Evolutionary conservation across 108 stramenopile species (phyloP).

Genomic region (Bacterosira constricta): DNA sequence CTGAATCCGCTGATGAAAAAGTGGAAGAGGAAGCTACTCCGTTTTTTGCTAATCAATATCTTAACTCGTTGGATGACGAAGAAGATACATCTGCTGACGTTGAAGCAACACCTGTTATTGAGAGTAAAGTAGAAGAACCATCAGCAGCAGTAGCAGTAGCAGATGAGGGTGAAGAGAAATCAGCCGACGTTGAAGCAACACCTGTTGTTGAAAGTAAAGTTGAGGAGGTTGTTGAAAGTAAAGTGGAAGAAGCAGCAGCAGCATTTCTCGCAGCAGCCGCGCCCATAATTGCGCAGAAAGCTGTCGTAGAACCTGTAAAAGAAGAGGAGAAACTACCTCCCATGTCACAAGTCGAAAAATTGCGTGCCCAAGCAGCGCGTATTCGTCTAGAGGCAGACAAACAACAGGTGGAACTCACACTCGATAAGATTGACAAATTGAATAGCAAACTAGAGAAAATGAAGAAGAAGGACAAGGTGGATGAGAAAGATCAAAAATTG

Average conservation of each 20-base stretch:
- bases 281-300: too few relatives aligned
- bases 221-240: too few relatives aligned
- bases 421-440: conserved; percentile 70
- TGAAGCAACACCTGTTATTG: neutral
- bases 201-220: too few relatives aligned
- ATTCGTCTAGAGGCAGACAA: conserved; percentile 77
- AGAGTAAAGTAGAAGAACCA: too few relatives aligned
- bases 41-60: neutral
- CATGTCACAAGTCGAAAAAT: conserved; percentile 29
- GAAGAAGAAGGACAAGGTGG: conserved; percentile 18
- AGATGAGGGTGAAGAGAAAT: neutral
- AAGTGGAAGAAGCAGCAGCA: too few relatives aligned
- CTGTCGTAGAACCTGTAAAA: neutral
- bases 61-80: neutral
- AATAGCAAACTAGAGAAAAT: conserved; percentile 46
- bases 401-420: conserved; percentile 63
- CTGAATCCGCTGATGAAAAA: neutral
- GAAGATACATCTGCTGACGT: neutral
- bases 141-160: too few relatives aligned
- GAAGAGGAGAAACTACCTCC: conserved; percentile 1
- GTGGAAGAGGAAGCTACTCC: neutral
- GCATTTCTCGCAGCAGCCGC: too few relatives aligned
- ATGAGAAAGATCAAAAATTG: conserved; percentile 22
- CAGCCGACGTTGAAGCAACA: neutral
- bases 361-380: conserved; percentile 62